These are phyloP conservation scores for Leccinum fuscescens DNA, from an alignment of 1,284 basidiomycete genomes.

Conservation along the genomic window DNA sequence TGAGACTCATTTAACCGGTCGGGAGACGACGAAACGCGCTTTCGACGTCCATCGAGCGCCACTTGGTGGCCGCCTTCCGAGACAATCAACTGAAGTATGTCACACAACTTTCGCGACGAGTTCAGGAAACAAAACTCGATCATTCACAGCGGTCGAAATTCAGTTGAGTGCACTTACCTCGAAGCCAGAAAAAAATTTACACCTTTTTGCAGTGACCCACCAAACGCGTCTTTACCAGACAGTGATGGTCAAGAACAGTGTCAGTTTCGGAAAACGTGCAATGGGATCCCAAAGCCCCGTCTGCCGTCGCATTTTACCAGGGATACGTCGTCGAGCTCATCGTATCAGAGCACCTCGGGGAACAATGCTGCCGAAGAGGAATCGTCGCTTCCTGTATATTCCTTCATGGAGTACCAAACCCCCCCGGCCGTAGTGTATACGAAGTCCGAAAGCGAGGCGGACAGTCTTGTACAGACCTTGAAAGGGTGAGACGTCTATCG, in stretches of 20 bases:
- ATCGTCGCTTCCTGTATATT: constrained; percentile 34
- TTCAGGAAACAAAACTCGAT: not conserved
- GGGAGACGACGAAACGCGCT: not conserved
- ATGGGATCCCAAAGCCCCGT: not conserved
- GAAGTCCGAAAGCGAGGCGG: constrained; percentile 41
- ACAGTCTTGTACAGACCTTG: constrained; percentile 40
- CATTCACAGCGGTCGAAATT: not conserved
- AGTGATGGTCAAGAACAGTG: not conserved
- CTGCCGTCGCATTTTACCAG: constrained; percentile 1
- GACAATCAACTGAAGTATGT: not conserved
- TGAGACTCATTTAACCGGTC: not conserved
- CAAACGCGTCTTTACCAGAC: not conserved
- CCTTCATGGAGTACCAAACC: constrained; percentile 38
- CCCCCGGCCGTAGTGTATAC: constrained; percentile 42
- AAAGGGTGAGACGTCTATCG: constrained; percentile 34
- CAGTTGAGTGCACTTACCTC: constrained; percentile 14
- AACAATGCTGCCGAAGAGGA: constrained; percentile 4
- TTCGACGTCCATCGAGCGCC: not conserved
- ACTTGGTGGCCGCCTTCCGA: not conserved
- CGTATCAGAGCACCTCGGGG: constrained; percentile 1
- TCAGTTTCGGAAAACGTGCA: not conserved
- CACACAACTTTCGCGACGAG: not conserved
- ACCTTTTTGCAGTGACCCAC: constrained; percentile 2
- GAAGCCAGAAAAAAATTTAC: not conserved
- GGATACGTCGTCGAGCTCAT: constrained; percentile 4